Percentiles rank a stretch among this genome's conserved stretches.
phyloP scores from a whole-genome alignment of 2,329 filamentous ascomycete genomes.

The Fulvia fulva region DNA sequence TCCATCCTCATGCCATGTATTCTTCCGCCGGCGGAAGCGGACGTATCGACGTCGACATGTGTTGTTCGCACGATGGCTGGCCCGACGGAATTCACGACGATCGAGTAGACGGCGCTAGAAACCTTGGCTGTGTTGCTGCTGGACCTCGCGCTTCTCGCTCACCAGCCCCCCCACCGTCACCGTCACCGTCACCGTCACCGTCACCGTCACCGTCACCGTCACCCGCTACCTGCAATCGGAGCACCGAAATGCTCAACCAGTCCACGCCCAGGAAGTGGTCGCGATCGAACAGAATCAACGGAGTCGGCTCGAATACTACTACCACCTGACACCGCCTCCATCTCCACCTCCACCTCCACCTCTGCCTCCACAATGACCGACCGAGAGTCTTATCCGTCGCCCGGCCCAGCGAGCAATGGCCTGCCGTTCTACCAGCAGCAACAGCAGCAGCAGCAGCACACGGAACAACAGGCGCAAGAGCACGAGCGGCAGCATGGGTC shows the following conservation, averaged over 20 bases:
- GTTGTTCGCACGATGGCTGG: neutral
- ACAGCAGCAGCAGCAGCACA: too few species aligned
- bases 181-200: too few species aligned
- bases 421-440: conserved; percentile 15
- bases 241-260: neutral
- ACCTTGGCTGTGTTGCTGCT: neutral
- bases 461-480: neutral
- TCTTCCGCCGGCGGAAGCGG: neutral
- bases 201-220: neutral
- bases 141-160: neutral
- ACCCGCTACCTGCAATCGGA: neutral
- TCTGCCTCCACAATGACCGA: conserved; percentile 1
- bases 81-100: neutral
- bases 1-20: neutral
- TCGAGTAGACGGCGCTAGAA: neutral
- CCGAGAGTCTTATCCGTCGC: conserved; percentile 8
- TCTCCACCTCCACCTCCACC: too few species aligned
- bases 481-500: neutral
- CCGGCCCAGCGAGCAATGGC: neutral
- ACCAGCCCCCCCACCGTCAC: too few species aligned
- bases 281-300: neutral
- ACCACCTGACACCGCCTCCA: neutral
- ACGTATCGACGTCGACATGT: neutral
- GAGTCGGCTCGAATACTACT: neutral
- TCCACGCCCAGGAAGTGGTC: neutral